Base-by-base conservation (phyloP, 2,329 filamentous ascomycete species). In the Colletotrichum sp. region DNA sequence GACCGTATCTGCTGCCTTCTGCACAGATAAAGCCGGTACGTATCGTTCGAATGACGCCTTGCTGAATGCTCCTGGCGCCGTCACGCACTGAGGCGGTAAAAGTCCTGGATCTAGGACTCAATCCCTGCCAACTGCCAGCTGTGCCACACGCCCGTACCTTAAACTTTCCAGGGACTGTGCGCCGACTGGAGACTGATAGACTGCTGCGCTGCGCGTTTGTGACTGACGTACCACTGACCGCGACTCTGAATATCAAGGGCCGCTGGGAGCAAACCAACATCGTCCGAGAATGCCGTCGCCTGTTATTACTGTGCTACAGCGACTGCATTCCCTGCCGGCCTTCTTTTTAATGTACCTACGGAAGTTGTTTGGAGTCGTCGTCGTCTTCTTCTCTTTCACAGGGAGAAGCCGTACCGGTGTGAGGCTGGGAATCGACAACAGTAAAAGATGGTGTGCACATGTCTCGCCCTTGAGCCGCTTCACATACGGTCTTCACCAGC, bases 101-200 rank as follows among this genome's bases (percentile, higher is more conserved):
- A 72, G 72, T 75, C 68, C 72, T 75, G 68, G 62, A 72, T 75
- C 68, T 72, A 75, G 72, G 68, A 75, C 62, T 72, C 18, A 24
- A 72, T 22, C 72, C 72, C 72, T 72, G 72, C 52, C 72, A 62
- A 62, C 60, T 72, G 72, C 22, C 68, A 62, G 52, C 60, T n/a
- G 65, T 57, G 26, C 44, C 44, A 28, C 22, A 62, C 36, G 64
- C 44, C 52, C 36, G 68, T 72, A 44, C 68, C 52, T 66, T 60
- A 62, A 30, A 48, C 44, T 69, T 36, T 67, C 26, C 44, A 75
- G 72, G 69, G 69, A 68, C 72, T 72, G 69, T 72, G 69, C 69
- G 57, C 62, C 59, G 55, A 71, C 62, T 28, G 39, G 68, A 44
- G 60, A 62, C 62, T 72, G 48, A 36, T 66, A 30, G 57, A 60